Conservation (phyloP, 169 alveolate species). For the Plasmodium reichenowi region DNA sequence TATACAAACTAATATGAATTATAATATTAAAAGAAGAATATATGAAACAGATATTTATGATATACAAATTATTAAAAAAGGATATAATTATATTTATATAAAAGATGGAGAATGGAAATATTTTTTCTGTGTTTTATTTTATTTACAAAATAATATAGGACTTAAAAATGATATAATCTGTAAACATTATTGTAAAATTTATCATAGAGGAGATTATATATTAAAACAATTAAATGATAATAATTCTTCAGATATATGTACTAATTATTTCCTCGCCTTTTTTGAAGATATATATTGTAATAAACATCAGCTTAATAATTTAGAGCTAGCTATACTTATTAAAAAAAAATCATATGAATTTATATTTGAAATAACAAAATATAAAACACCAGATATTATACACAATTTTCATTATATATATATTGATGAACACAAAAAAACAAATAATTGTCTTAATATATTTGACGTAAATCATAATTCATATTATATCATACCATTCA, state of each 20-base stretch:
- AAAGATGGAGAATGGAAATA: slow-evolving; percentile 13
- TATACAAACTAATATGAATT: slow-evolving; percentile 17
- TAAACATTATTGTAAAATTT: slow-evolving; percentile 41
- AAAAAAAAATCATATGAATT: slow-evolving; percentile 40
- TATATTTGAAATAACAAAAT: slow-evolving; percentile 24
- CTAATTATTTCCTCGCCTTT: slow-evolving; percentile 33
- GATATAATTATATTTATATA: slow-evolving; percentile 14
- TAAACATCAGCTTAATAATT: not conserved
- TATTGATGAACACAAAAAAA: not conserved
- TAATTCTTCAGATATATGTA: slow-evolving; percentile 1
- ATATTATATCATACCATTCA: slow-evolving; percentile 29
- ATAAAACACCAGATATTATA: not conserved
- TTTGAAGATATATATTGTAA: slow-evolving; percentile 21
- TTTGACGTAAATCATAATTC: slow-evolving; percentile 13
- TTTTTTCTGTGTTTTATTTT: slow-evolving; percentile 36
- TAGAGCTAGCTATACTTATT: slow-evolving; percentile 13
- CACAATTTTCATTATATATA: not conserved
- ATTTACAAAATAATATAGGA: slow-evolving; percentile 8
- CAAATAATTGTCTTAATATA: slow-evolving; percentile 5
- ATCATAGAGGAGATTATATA: slow-evolving; percentile 21
- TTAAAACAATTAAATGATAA: not conserved
- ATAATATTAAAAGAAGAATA: slow-evolving; percentile 17
- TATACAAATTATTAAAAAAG: slow-evolving; percentile 33
- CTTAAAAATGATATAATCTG: slow-evolving; percentile 20
- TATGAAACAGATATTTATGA: slow-evolving; percentile 46